phyloP scores from a whole-genome alignment of 73 alveolate genomes.

The Tetrahymena elliotti region DNA sequence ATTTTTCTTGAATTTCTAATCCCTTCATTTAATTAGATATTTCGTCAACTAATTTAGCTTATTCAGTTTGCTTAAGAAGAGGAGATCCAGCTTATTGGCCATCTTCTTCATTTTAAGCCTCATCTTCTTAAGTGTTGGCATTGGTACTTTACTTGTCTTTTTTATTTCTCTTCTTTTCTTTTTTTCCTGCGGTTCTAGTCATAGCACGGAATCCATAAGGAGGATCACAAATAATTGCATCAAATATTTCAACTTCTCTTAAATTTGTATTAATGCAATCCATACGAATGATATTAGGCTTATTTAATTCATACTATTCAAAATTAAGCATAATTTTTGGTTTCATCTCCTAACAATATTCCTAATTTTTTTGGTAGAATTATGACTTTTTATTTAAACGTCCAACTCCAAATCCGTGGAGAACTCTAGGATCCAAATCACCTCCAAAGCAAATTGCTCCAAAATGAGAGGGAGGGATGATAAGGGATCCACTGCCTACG shows the following conservation, averaged over 20 bases:
- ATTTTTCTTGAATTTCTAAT: not conserved
- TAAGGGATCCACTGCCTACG: conserved; percentile 96
- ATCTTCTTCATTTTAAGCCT: conserved; percentile 19
- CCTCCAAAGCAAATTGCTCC: conserved; percentile 90
- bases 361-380: conserved; percentile 58
- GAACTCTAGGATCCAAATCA: conserved; percentile 91
- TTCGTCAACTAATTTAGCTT: conserved; percentile 38
- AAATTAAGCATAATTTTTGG: conserved; percentile 26
- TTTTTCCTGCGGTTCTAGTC: conserved; percentile 63
- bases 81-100: conserved; percentile 7
- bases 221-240: conserved; percentile 96
- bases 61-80: conserved; percentile 8
- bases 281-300: conserved; percentile 13
- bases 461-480: conserved; percentile 81
- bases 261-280: conserved; percentile 1
- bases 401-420: conserved; percentile 96
- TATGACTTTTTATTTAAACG: conserved; percentile 57
- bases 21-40: conserved; percentile 8
- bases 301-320: conserved; percentile 24
- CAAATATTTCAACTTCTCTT: conserved; percentile 61
- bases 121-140: conserved; percentile 32
- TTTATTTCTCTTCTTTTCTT: conserved; percentile 22
- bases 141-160: conserved; percentile 52
- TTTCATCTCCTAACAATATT: conserved; percentile 48
- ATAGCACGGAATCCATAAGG: conserved; percentile 98